Evolutionary conservation across 2,329 filamentous ascomycete species (phyloP), one percentile per base, ranked within the genome.

Genomic region (Elsinoe ampelina): DNA sequence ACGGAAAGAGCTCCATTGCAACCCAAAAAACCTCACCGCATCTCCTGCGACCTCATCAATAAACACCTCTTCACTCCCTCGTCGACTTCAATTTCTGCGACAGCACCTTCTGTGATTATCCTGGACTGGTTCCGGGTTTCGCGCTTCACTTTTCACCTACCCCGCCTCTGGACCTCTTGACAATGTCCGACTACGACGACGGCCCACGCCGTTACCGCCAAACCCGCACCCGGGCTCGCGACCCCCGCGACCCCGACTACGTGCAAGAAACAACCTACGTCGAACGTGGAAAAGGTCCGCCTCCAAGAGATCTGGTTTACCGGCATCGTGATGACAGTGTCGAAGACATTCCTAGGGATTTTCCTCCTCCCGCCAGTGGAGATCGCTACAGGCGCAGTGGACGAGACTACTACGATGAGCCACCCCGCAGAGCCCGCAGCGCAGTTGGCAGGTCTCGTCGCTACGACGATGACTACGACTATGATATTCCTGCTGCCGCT

Each of bases 291-390:
- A 73, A 71, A 55, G 70, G 67, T 60, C 67, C 70, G 12, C 68
- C 70, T 38, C 71, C 72, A 34, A 71, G 73, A 55, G 76, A 77
- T 61, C 71, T 78, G 55, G 75, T 76, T 66, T 77, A 74, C 66
- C 75, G 76, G 58, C 71, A 75, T 51, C 84, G 86, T 61, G 85
- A 91, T 68, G 85, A 89, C 65, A 90, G 85, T 70, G 84, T 95
- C 67, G 91, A 95, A 72, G 88, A 95, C 72, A 83, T 95, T 59
- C 82, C 83, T 61, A 84, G 89, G 63, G 87, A 95, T 63, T 95
- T 95, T 65, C 88, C 88, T 32, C 87, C 89, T 5, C 85, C 84
- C 5, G 83, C 26, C 26, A 30, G 65, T 67, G 59, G 50, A 41
- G 64, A 64, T 55, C 62, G 61, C 12, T 60, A 64, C 36, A 58